phyloP scores from a whole-genome alignment of 1,284 basidiomycete genomes.

The Athelia psychrophila region DNA sequence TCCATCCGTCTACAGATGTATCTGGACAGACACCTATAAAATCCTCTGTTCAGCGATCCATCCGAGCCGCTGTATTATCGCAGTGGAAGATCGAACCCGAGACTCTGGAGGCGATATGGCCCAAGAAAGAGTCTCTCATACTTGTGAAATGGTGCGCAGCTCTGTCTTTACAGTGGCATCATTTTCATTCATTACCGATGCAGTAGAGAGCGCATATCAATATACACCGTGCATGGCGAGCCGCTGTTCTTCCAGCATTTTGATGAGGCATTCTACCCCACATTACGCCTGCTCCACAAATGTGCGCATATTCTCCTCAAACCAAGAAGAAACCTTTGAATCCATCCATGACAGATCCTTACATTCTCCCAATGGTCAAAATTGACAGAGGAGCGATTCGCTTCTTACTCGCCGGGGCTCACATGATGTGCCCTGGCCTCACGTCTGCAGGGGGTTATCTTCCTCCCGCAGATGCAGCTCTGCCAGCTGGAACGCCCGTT shows the following conservation, averaged over 20 bases:
- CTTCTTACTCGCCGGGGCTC: conserved; percentile 89
- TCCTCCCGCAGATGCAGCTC: conserved; percentile 68
- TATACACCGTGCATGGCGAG: conserved; percentile 84
- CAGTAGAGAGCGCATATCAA: conserved; percentile 94
- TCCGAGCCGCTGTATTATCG: conserved; percentile 77
- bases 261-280: conserved; percentile 91
- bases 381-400: conserved; percentile 98
- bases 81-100: conserved; percentile 86
- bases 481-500: conserved; percentile 74
- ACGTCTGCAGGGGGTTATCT: conserved; percentile 90
- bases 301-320: conserved; percentile 52
- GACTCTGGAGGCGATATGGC: conserved; percentile 91
- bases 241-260: conserved; percentile 98
- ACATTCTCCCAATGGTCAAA: conserved; percentile 83
- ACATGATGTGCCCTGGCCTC: conserved; percentile 97
- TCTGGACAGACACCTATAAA: conserved; percentile 94
- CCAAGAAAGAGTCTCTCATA: conserved; percentile 94
- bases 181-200: conserved; percentile 4
- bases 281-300: conserved; percentile 86
- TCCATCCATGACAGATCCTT: conserved; percentile 66
- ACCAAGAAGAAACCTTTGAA: not conserved
- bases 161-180: conserved; percentile 16
- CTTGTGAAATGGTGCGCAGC: conserved; percentile 88
- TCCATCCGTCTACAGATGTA: conserved; percentile 84
- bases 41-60: conserved; percentile 89